Conservation (phyloP, 208 protist species). For the Leptomonas seymouri region DNA sequence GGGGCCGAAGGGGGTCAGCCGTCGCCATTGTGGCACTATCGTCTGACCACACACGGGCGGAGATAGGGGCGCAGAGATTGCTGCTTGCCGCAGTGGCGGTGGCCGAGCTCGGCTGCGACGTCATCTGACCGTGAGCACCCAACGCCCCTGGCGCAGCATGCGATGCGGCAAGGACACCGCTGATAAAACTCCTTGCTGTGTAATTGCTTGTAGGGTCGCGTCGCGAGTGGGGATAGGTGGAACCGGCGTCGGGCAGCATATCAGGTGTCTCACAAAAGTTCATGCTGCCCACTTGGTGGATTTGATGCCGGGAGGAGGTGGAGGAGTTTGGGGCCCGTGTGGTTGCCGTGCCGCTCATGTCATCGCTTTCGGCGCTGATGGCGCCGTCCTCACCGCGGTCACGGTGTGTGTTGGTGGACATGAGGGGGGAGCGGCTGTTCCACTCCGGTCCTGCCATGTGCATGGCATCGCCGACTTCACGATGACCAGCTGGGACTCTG, state of each 20-base stretch:
- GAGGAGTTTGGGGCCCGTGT: slow-evolving; percentile 10
- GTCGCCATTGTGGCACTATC: background rate
- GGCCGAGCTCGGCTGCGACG: slow-evolving; percentile 2
- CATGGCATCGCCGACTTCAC: background rate
- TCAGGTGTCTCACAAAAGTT: slow-evolving; percentile 10
- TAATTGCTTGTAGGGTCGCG: slow-evolving; percentile 1
- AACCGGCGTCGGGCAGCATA: slow-evolving; percentile 3
- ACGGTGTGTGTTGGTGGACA: background rate
- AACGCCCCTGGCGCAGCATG: too few species aligned
- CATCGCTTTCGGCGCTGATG: slow-evolving; percentile 8
- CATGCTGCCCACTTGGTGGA: slow-evolving; percentile 4
- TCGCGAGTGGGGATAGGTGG: slow-evolving; percentile 4
- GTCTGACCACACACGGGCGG: slow-evolving; percentile 7
- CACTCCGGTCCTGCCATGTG: slow-evolving; percentile 3
- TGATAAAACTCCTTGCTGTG: background rate
- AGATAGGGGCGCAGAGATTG: slow-evolving; percentile 13
- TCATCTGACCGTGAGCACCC: slow-evolving; percentile 1
- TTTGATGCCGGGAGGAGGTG: slow-evolving; percentile 11
- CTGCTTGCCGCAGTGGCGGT: slow-evolving; percentile 7
- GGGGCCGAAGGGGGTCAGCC: background rate
- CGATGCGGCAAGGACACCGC: background rate
- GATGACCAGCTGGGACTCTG: background rate
- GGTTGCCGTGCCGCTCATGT: slow-evolving; percentile 15
- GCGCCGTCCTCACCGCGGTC: slow-evolving; percentile 7
- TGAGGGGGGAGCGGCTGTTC: slow-evolving; percentile 17